Percentiles rank a stretch among this genome's conserved stretches.
Evolutionary conservation across 2,329 filamentous ascomycete species (phyloP).

Genomic region (Hymenoscyphus repandus): DNA sequence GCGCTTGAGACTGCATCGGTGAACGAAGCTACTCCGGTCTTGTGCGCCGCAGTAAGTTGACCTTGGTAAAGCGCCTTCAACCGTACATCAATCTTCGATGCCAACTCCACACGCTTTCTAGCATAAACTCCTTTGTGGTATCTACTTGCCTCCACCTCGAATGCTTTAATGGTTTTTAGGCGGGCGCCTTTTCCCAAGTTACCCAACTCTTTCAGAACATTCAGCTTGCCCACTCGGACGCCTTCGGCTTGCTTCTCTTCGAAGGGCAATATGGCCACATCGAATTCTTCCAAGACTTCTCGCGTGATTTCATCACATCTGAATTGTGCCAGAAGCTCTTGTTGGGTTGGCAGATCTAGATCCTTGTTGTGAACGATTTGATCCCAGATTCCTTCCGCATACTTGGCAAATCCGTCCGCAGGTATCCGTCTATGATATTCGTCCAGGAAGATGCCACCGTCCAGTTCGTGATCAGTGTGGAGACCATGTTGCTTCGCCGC

Average conservation of each 20-base stretch:
- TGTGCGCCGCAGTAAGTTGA: slow-evolving; percentile 86
- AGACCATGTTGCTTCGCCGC: slow-evolving; percentile 57
- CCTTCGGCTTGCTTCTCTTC: slow-evolving; percentile 81
- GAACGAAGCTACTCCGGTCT: slow-evolving; percentile 77
- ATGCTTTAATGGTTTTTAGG: slow-evolving; percentile 69
- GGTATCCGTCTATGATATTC: slow-evolving; percentile 96
- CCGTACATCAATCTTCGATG: slow-evolving; percentile 79
- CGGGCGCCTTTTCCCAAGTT: slow-evolving; percentile 67
- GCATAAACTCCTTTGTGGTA: slow-evolving; percentile 96
- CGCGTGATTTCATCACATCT: slow-evolving; percentile 94
- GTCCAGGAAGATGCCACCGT: slow-evolving; percentile 79
- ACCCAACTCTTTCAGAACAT: slow-evolving; percentile 72
- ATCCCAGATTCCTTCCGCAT: slow-evolving; percentile 93
- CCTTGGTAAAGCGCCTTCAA: slow-evolving; percentile 83
- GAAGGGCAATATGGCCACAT: slow-evolving; percentile 72
- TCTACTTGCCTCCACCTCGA: slow-evolving; percentile 83
- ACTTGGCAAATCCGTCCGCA: slow-evolving; percentile 92
- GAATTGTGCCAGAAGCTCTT: slow-evolving; percentile 94
- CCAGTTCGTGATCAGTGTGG: slow-evolving; percentile 63
- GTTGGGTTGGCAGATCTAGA: slow-evolving; percentile 90
- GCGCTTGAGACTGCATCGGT: slow-evolving; percentile 79
- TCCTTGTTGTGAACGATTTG: slow-evolving; percentile 99
- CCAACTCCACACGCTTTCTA: slow-evolving; percentile 78
- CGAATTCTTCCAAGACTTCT: slow-evolving; percentile 80
- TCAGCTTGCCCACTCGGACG: slow-evolving; percentile 63